phyloP scores from a whole-genome alignment of 2,329 filamentous ascomycete species.

The Metarhizium guizhouense region DNA sequence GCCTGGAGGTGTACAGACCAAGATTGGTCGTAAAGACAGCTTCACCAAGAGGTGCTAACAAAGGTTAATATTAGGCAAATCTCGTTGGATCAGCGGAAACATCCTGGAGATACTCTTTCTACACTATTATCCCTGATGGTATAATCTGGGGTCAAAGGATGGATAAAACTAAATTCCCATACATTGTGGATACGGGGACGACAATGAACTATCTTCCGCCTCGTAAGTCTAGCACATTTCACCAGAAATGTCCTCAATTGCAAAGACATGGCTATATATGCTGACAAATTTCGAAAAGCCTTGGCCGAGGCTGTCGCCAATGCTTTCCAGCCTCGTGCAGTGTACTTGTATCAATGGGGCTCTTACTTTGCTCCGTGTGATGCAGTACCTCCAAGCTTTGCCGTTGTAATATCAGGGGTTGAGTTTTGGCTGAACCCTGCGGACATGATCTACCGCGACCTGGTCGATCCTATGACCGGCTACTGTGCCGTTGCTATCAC shows the following conservation, averaged over 20 bases:
- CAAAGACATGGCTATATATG: background rate
- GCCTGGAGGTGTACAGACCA: background rate
- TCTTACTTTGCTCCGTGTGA: constrained; percentile 41
- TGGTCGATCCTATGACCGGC: constrained; percentile 34
- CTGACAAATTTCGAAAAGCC: constrained; percentile 19
- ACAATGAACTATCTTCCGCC: constrained; percentile 41
- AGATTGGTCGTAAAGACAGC: background rate
- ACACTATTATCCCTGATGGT: constrained; percentile 42
- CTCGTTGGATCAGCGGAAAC: constrained; percentile 28
- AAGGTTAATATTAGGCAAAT: constrained; percentile 28
- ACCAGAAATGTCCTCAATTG: background rate
- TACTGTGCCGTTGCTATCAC: constrained; percentile 39
- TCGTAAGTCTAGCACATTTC: constrained; percentile 23
- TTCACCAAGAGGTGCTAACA: background rate
- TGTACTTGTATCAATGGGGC: constrained; percentile 37
- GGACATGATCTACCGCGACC: constrained; percentile 36
- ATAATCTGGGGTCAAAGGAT: constrained; percentile 33
- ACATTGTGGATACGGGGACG: constrained; percentile 44
- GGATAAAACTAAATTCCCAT: constrained; percentile 34
- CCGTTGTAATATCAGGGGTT: constrained; percentile 32
- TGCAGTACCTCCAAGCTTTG: constrained; percentile 34
- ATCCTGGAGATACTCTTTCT: constrained; percentile 39
- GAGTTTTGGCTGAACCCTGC: constrained; percentile 38
- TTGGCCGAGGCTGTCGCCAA: constrained; percentile 38
- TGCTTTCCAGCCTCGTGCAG: constrained; percentile 36